Conservation (phyloP, 305 asterid genomes). For the Petunia hybrid region DNA sequence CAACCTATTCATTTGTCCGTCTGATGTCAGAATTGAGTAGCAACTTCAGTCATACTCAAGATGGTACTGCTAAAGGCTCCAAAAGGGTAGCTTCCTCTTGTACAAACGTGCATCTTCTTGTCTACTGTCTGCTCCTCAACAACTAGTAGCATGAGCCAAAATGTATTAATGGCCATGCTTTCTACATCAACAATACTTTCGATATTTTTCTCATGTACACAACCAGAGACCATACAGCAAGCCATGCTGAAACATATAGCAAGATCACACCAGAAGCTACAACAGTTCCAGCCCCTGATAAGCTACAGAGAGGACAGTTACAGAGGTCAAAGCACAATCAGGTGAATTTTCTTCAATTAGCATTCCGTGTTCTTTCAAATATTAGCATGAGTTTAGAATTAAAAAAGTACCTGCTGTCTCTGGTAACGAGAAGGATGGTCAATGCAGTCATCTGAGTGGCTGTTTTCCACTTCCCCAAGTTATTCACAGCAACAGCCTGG, state of each 20-base stretch:
- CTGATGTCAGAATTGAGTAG: conserved; percentile 20
- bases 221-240: conserved; percentile 80
- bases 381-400: conserved; percentile 1
- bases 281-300: conserved; percentile 62
- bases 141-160: conserved; percentile 28
- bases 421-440: conserved; percentile 78
- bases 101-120: conserved; percentile 19
- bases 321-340: conserved; percentile 32
- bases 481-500: conserved; percentile 95
- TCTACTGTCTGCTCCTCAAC: conserved; percentile 12
- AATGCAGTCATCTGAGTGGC: conserved; percentile 91
- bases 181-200: conserved; percentile 73
- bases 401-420: conserved; percentile 76
- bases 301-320: conserved; percentile 26
- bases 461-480: conserved; percentile 97
- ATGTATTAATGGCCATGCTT: conserved; percentile 18
- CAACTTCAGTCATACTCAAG: conserved; percentile 15
- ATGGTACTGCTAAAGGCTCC: conserved; percentile 10
- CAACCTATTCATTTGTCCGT: conserved; percentile 3
- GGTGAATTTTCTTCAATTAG: conserved; percentile 14
- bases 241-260: conserved; percentile 89
- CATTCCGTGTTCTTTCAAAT: background rate
- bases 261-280: conserved; percentile 75
- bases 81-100: background rate
- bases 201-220: conserved; percentile 86